Evolutionary conservation across 1,284 basidiomycete species (phyloP), one percentile per base, ranked within the genome.

Genomic region (Ustilago shanxiensis): DNA sequence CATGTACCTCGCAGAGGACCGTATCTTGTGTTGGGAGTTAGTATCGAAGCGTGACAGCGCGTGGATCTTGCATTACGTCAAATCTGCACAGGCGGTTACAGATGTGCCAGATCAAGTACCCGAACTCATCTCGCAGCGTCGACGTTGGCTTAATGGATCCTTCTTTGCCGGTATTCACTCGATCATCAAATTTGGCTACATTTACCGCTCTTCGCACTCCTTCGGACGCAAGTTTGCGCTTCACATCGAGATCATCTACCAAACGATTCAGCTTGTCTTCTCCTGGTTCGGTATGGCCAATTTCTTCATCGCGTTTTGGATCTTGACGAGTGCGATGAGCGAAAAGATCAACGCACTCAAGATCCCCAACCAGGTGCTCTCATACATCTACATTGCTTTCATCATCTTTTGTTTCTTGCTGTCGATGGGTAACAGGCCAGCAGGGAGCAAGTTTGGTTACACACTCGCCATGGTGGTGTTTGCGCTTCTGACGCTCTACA

Each of bases 11-110:
- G 82, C 82, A 29, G 82, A 84, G 53, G 83, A 85, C 64, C 83
- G 83, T 13, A 84, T 85, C 63, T 47, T 85, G 60, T 78, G 83
- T 59, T 84, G 82, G 78, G 83, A 85, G 69, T 66, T 85, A 22
- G 79, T 77, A 31, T 79, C 81, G 18, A 85, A 85, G 64, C 66
- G 93, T 85, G 80, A 85, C 67, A 69, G 72, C 29, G 75, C 76
- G 14, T 85, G 83, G 83, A 79, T 85, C 53, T 54, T 85, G 64
- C 80, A 80, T 65, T 85, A 85, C 39, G 83, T 85, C 73, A 82
- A 82, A 60, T 77, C 69, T 29, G 83, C 83, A 0, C 81, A 82
- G 52, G 83, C 79, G 7, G 82, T 84, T 6, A 85, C 83, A 29
- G 83, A 84, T 53, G 83, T 84, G 18, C 83, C 83, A 2, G 79